phyloP scores from a whole-genome alignment of 1,284 basidiomycete genomes.

The Sanguinoderma infundibulare region DNA sequence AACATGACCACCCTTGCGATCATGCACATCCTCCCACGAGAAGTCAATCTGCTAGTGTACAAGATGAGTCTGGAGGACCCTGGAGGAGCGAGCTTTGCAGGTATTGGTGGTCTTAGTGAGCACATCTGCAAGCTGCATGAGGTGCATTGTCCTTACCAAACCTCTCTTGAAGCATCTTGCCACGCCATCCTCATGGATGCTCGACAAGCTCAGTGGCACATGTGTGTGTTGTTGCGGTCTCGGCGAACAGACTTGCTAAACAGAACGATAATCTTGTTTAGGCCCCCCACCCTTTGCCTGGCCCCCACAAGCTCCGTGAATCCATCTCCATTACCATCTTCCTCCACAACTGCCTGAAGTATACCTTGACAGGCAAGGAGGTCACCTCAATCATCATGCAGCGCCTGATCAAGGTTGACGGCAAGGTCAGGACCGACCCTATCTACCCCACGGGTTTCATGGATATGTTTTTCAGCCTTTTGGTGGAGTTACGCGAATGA shows the following conservation, averaged over 20 bases:
- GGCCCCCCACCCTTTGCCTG: slow-evolving; percentile 96
- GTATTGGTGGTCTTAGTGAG: slow-evolving; percentile 95
- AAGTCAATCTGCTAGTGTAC: slow-evolving; percentile 98
- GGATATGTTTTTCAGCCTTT: slow-evolving; percentile 56
- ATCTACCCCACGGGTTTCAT: slow-evolving; percentile 98
- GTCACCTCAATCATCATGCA: slow-evolving; percentile 95
- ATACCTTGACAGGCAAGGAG: slow-evolving; percentile 96
- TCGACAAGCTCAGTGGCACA: slow-evolving; percentile 98
- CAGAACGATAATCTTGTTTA: slow-evolving; percentile 35
- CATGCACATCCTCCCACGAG: slow-evolving; percentile 97
- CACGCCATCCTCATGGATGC: slow-evolving; percentile 99
- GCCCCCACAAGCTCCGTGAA: slow-evolving; percentile 99
- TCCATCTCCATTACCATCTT: slow-evolving; percentile 94
- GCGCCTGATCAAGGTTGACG: slow-evolving; percentile 98
- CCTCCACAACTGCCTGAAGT: slow-evolving; percentile 99
- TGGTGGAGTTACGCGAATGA: not conserved
- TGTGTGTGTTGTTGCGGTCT: slow-evolving; percentile 62
- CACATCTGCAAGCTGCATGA: slow-evolving; percentile 97
- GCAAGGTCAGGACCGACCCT: slow-evolving; percentile 97
- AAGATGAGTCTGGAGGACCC: slow-evolving; percentile 99
- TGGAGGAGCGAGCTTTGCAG: slow-evolving; percentile 93
- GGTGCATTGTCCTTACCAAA: slow-evolving; percentile 85
- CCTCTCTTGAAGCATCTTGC: slow-evolving; percentile 99
- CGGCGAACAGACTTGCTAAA: slow-evolving; percentile 4
- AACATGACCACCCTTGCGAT: slow-evolving; percentile 99